phyloP scores from a whole-genome alignment of 495 filamentous ascomycete species.

The Annulohypoxylon nitens region DNA sequence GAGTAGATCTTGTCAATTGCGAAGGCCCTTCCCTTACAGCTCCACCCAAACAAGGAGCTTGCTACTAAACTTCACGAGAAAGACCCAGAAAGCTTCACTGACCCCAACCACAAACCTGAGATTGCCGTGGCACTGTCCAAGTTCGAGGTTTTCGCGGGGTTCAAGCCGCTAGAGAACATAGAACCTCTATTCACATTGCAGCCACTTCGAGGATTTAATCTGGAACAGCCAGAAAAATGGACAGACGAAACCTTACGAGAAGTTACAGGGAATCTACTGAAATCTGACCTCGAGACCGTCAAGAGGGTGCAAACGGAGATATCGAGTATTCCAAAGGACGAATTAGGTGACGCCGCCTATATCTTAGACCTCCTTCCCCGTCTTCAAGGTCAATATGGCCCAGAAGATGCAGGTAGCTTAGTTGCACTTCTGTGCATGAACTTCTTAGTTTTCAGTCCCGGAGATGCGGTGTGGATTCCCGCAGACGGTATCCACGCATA shows the following conservation, averaged over 20 bases:
- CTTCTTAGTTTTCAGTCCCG: slow-evolving; percentile 73
- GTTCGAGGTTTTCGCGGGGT: slow-evolving; percentile 85
- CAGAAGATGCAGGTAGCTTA: slow-evolving; percentile 70
- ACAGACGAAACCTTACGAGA: slow-evolving; percentile 71
- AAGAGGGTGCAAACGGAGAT: slow-evolving; percentile 65
- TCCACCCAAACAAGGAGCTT: slow-evolving; percentile 79
- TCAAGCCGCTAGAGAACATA: slow-evolving; percentile 75
- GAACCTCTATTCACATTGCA: slow-evolving; percentile 68
- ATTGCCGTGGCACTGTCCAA: slow-evolving; percentile 81
- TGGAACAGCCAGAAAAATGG: slow-evolving; percentile 60
- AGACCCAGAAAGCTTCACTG: slow-evolving; percentile 74
- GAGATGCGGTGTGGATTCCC: slow-evolving; percentile 79
- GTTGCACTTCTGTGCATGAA: slow-evolving; percentile 81
- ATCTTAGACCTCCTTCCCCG: slow-evolving; percentile 73
- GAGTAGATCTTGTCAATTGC: slow-evolving; percentile 76
- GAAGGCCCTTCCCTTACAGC: slow-evolving; percentile 84
- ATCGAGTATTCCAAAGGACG: slow-evolving; percentile 57
- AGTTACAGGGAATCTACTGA: slow-evolving; percentile 69
- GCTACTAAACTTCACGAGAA: slow-evolving; percentile 71
- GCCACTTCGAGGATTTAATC: slow-evolving; percentile 64
- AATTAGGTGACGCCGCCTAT: slow-evolving; percentile 68
- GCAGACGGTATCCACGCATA: slow-evolving; percentile 86
- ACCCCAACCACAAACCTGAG: slow-evolving; percentile 86
- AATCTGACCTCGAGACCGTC: slow-evolving; percentile 65
- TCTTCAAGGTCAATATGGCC: slow-evolving; percentile 73